Evolutionary conservation across 2,329 filamentous ascomycete genomes (phyloP).

Genomic region (Aspergillus oerlinghausenensis): DNA sequence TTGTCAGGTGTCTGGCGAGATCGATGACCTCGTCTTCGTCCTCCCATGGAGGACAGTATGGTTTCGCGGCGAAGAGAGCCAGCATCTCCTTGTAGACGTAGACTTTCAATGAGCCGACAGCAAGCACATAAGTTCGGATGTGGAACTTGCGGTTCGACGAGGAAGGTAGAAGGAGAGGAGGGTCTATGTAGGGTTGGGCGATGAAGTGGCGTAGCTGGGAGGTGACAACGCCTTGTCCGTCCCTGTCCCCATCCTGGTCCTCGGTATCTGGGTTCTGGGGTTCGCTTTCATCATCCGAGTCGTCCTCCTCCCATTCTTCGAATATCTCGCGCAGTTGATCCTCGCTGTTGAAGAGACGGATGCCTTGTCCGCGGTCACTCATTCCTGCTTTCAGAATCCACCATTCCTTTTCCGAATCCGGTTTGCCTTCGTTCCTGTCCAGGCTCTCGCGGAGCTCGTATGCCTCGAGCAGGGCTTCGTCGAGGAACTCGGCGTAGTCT

Average conservation of each 20-base stretch:
- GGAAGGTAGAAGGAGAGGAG: slow-evolving; percentile 67
- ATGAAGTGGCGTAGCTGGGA: slow-evolving; percentile 94
- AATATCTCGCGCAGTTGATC: slow-evolving; percentile 82
- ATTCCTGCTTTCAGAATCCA: slow-evolving; percentile 98
- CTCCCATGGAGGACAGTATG: slow-evolving; percentile 61
- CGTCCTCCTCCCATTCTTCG: slow-evolving; percentile 77
- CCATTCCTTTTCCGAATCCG: slow-evolving; percentile 68
- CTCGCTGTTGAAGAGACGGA: slow-evolving; percentile 80
- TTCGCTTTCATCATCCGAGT: slow-evolving; percentile 48
- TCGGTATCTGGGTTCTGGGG: slow-evolving; percentile 30
- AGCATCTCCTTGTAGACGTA: slow-evolving; percentile 91
- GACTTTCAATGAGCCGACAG: slow-evolving; percentile 70
- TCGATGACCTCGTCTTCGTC: slow-evolving; percentile 43
- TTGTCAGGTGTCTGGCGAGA: slow-evolving; percentile 79
- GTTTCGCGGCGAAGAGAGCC: slow-evolving; percentile 76
- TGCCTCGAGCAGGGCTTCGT: slow-evolving; percentile 85
- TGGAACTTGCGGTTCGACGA: slow-evolving; percentile 80
- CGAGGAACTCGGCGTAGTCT: slow-evolving; percentile 93
- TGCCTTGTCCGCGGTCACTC: slow-evolving; percentile 93
- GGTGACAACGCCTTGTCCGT: slow-evolving; percentile 62
- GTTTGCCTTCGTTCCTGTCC: slow-evolving; percentile 62
- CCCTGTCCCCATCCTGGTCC: slow-evolving; percentile 16
- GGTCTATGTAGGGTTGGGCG: slow-evolving; percentile 90
- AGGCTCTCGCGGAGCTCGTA: slow-evolving; percentile 81
- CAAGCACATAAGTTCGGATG: slow-evolving; percentile 85